phyloP scores from a whole-genome alignment of 345 rosid genomes.

The sweet orange (Citrus sinensis) region DNA sequence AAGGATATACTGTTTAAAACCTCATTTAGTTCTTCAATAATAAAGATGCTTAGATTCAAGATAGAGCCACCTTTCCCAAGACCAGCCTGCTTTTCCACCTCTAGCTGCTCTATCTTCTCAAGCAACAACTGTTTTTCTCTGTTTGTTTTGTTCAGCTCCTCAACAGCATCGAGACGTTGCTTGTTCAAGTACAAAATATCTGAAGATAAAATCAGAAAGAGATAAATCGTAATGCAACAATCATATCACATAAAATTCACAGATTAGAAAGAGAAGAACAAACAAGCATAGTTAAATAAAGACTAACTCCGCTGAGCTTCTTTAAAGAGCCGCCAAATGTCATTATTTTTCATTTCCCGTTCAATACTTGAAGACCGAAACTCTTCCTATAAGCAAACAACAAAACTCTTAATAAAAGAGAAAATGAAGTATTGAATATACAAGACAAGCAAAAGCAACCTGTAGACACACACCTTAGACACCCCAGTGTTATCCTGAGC shows the following conservation, averaged over 20 bases:
- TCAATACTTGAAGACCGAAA: conserved; percentile 29
- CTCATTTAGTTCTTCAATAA: neutral
- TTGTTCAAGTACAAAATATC: conserved; percentile 69
- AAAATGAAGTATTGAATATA: neutral
- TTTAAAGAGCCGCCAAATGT: conserved; percentile 59
- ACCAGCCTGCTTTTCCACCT: conserved; percentile 31
- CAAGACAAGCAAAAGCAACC: neutral
- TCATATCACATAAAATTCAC: neutral
- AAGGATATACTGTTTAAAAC: neutral
- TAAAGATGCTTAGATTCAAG: conserved; percentile 6
- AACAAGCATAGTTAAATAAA: conserved; percentile 3
- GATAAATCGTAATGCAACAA: neutral
- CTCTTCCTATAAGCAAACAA: conserved; percentile 31
- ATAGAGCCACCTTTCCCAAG: conserved; percentile 37
- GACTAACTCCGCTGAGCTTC: conserved; percentile 75
- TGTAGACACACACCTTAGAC: conserved; percentile 33
- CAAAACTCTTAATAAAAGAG: conserved; percentile 9
- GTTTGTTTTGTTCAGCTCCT: conserved; percentile 51
- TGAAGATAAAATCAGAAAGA: conserved; percentile 15
- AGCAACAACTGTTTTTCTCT: conserved; percentile 50
- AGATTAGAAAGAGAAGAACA: neutral
- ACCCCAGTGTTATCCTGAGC: conserved; percentile 29
- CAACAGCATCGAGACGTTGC: conserved; percentile 58
- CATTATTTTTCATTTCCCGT: conserved; percentile 35
- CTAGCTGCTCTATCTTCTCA: conserved; percentile 46